Evolutionary conservation across 805 yeast genomes (phyloP).

Genomic region (Metahyphopichia silvanorum): DNA sequence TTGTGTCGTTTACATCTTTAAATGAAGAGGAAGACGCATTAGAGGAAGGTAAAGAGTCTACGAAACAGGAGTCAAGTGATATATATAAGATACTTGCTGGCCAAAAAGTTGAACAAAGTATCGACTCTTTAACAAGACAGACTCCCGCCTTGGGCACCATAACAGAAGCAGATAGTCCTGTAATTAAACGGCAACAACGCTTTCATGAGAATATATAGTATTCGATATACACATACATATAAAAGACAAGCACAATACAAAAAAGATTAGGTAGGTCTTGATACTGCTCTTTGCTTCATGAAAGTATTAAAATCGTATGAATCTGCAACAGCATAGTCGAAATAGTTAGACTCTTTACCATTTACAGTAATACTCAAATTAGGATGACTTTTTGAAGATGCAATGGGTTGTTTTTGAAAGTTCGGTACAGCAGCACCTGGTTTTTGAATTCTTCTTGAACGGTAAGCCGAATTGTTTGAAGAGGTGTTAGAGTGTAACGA

Average conservation of each 20-base stretch:
- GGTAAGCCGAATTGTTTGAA: slow-evolving; percentile 12
- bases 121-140: slow-evolving; percentile 8
- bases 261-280: slow-evolving; percentile 7
- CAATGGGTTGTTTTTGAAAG: background rate
- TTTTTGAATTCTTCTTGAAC: slow-evolving; percentile 16
- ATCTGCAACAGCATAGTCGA: slow-evolving; percentile 29
- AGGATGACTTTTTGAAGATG: slow-evolving; percentile 3
- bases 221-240: background rate
- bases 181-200: background rate
- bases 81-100: slow-evolving; percentile 2
- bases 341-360: slow-evolving; percentile 22
- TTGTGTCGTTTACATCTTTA: slow-evolving; percentile 22
- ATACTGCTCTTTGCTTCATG: slow-evolving; percentile 22
- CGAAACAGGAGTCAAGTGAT: background rate
- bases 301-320: slow-evolving; percentile 36
- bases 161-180: slow-evolving; percentile 16
- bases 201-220: background rate
- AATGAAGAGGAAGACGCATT: slow-evolving; percentile 19
- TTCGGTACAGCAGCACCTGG: slow-evolving; percentile 5
- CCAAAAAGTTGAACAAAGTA: no score
- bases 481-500: slow-evolving; percentile 7
- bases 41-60: background rate
- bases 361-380: background rate
- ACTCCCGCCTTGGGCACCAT: slow-evolving; percentile 17
- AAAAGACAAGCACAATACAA: background rate